Conservation (phyloP, 2,329 filamentous ascomycete species). For the Coniochaeta hoffmannii region DNA sequence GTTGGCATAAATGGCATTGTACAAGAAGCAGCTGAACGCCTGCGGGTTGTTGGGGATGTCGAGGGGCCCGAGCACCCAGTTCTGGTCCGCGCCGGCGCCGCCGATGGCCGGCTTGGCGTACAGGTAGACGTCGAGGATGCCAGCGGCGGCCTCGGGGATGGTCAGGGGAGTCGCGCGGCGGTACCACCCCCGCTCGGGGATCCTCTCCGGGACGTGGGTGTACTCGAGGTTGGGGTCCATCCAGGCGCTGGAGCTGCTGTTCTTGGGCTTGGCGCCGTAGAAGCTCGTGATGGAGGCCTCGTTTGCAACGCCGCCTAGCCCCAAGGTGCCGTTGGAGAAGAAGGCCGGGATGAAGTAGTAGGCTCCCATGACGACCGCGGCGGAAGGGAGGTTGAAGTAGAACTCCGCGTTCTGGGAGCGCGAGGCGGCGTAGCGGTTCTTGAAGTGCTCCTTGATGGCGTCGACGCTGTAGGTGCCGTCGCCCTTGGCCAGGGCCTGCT, state of each 20-base stretch:
- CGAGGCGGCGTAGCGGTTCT: slow-evolving; percentile 9
- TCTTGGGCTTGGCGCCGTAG: slow-evolving; percentile 10
- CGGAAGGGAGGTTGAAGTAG: slow-evolving; percentile 12
- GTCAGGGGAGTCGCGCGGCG: slow-evolving; percentile 10
- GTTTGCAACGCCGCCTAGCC: slow-evolving; percentile 10
- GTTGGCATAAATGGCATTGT: slow-evolving; percentile 10
- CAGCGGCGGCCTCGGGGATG: slow-evolving; percentile 8
- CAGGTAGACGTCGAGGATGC: slow-evolving; percentile 6
- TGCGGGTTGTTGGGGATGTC: slow-evolving; percentile 7
- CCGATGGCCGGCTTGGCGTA: slow-evolving; percentile 9
- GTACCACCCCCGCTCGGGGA: slow-evolving; percentile 10
- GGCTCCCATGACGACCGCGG: slow-evolving; percentile 9
- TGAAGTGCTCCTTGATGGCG: slow-evolving; percentile 10
- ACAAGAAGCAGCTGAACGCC: slow-evolving; percentile 10
- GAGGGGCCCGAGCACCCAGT: slow-evolving; percentile 8
- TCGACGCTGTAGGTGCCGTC: slow-evolving; percentile 10
- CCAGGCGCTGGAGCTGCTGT: slow-evolving; percentile 6
- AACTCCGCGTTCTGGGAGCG: slow-evolving; percentile 9
- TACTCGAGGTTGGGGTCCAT: slow-evolving; percentile 7
- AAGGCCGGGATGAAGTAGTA: slow-evolving; percentile 12
- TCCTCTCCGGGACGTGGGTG: slow-evolving; percentile 9
- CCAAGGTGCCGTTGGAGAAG: slow-evolving; percentile 11
- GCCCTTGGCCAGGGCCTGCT: slow-evolving; percentile 10
- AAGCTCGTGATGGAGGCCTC: slow-evolving; percentile 12
- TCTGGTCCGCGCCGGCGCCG: slow-evolving; percentile 7